Conservation (phyloP, 306 rosid genomes). For the Inga oerstediana region DNA sequence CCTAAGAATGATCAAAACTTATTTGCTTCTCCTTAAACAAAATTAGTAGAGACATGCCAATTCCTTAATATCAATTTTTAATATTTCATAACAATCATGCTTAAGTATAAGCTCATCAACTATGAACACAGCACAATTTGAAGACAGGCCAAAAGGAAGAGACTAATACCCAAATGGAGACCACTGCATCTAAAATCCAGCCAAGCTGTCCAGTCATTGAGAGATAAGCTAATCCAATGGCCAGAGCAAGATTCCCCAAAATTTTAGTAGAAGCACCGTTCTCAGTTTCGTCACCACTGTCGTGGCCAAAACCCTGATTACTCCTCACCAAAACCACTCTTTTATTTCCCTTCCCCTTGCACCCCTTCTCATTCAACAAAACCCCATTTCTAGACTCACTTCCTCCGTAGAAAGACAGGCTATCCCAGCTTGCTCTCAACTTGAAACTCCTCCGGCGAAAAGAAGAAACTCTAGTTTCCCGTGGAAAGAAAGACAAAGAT, state of each 20-base stretch:
- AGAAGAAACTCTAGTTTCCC: slow-evolving; percentile 30
- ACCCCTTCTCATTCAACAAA: slow-evolving; percentile 29
- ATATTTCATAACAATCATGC: neutral
- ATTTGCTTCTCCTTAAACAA: neutral
- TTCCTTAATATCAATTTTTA: neutral
- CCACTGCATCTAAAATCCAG: slow-evolving; percentile 70
- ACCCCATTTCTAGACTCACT: slow-evolving; percentile 26
- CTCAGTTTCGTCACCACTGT: slow-evolving; percentile 56
- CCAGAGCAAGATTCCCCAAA: slow-evolving; percentile 65
- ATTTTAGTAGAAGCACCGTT: slow-evolving; percentile 55
- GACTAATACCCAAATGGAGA: slow-evolving; percentile 65
- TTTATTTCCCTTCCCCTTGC: slow-evolving; percentile 42
- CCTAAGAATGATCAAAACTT: neutral
- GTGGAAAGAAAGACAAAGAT: slow-evolving; percentile 16
- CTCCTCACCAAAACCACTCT: slow-evolving; percentile 53
- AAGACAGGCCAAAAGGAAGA: slow-evolving; percentile 18
- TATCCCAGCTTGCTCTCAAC: slow-evolving; percentile 32
- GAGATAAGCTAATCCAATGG: slow-evolving; percentile 68
- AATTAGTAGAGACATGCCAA: neutral
- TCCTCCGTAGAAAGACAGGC: slow-evolving; percentile 22
- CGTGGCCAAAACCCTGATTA: slow-evolving; percentile 61
- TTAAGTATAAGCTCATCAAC: neutral
- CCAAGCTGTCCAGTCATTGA: slow-evolving; percentile 75
- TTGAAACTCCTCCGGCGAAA: slow-evolving; percentile 32
- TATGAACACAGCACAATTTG: neutral